Evolutionary conservation across 225 moss, liverwort and hornwort species (phyloP), one percentile per base, ranked within the genome.

Genomic region (Physcomitrium patens): DNA sequence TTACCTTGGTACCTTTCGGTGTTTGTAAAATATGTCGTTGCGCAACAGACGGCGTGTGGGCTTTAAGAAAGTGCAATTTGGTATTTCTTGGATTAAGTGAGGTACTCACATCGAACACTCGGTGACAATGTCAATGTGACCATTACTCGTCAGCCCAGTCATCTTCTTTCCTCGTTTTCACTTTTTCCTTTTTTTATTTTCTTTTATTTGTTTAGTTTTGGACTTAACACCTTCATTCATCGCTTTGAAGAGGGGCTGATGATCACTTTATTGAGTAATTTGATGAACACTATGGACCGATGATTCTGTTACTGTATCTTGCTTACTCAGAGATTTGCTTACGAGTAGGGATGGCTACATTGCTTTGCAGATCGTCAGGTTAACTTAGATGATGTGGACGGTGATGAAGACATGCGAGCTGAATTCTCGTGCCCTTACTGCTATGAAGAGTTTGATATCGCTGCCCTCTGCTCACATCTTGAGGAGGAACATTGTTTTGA

Each of bases 401-500:
- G 83, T 53, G 83, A 89, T 50, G 86, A 84, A 75, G 89, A 89
- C 63, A 68, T 89, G 75, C 84, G 86, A 78, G 75, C 82, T 77
- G 86, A 89, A 73, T 89, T 89, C 67, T 86, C 84, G 15, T 89
- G 89, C 79, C 89, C 89, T 55, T 89, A 86, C 67, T 89, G 86
- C 67, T 84, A 84, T 67, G 89, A 86, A 84, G 89, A 86, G 70
- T 89, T 89, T 64, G 89, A 89, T 60, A 82, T 89, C 50, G 58
- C 81, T 63, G 75, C 82, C 47, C 81, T 89, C 42, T 89, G 86
- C 79, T 86, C 89, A 42, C 89, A 89, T 75, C 84, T 86, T 47
- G 89, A 89, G 68, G 86, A 89, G 71, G 89, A 89, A 75, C 86
- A 89, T 80, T 86, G 81, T 72, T 89, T 84, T 76, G 86, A 89